These are phyloP conservation scores for Vanderwaltozyma yarrowii DNA, from an alignment of 805 yeast genomes.

Conservation along the genomic window DNA sequence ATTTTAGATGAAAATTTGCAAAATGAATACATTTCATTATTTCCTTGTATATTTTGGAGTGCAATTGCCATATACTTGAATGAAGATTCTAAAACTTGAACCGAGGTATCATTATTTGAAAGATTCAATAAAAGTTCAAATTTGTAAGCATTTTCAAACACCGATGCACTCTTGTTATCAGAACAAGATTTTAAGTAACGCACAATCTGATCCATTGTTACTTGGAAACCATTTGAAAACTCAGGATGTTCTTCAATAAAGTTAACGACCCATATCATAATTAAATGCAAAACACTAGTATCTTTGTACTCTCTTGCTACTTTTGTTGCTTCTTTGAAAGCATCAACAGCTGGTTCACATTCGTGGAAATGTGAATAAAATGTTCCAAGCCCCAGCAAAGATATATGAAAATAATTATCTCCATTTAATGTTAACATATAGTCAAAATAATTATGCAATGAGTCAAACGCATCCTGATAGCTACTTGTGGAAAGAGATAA, in stretches of 20 bases:
- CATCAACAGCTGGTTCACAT: slow-evolving; percentile 57
- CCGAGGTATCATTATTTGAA: slow-evolving; percentile 40
- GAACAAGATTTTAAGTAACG: slow-evolving; percentile 36
- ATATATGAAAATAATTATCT: slow-evolving; percentile 63
- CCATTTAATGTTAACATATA: slow-evolving; percentile 61
- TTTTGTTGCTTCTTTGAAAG: slow-evolving; percentile 78
- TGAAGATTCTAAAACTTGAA: slow-evolving; percentile 42
- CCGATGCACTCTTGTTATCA: slow-evolving; percentile 18
- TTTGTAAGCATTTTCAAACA: slow-evolving; percentile 49
- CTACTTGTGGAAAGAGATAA: slow-evolving; percentile 7
- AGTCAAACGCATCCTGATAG: slow-evolving; percentile 34
- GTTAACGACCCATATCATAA: slow-evolving; percentile 64
- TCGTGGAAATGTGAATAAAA: slow-evolving; percentile 61
- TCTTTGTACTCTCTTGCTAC: slow-evolving; percentile 85
- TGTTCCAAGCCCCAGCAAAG: slow-evolving; percentile 60
- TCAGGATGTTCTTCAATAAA: slow-evolving; percentile 62
- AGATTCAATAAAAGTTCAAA: slow-evolving; percentile 50
- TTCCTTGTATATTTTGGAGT: slow-evolving; percentile 31
- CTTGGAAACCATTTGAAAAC: slow-evolving; percentile 39
- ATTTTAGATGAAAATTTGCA: slow-evolving; percentile 4
- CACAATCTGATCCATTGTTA: slow-evolving; percentile 55
- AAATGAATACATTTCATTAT: not conserved
- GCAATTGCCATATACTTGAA: slow-evolving; percentile 47
- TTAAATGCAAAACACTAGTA: slow-evolving; percentile 55
- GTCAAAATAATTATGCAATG: slow-evolving; percentile 56